Conservation (phyloP, 306 rosid species). For the Sindora glabra region DNA sequence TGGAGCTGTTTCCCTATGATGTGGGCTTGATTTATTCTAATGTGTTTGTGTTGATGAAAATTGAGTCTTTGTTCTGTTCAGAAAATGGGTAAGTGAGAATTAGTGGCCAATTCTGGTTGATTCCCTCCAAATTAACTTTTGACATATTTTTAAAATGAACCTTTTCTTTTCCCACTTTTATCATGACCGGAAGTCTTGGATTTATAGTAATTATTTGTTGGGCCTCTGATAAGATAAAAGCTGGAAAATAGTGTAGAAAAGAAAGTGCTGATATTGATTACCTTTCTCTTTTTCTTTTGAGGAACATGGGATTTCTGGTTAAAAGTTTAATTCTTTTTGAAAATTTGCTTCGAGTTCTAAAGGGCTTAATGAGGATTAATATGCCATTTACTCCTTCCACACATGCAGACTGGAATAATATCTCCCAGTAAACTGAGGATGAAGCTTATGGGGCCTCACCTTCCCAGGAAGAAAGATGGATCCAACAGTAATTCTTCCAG, state of each 20-base stretch:
- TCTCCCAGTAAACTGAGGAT: conserved; percentile 92
- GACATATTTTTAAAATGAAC: conserved; percentile 1
- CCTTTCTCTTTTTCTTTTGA: not conserved
- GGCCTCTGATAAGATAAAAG: not conserved
- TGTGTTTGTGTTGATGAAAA: conserved; percentile 1
- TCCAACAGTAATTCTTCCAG: conserved; percentile 87
- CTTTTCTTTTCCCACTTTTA: conserved; percentile 20
- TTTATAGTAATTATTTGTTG: conserved; percentile 21
- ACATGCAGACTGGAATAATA: conserved; percentile 72
- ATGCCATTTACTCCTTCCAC: not conserved
- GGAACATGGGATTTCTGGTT: not conserved
- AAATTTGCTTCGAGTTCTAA: not conserved
- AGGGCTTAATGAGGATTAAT: not conserved
- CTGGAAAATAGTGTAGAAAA: not conserved
- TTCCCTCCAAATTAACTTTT: conserved; percentile 11
- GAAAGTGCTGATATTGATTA: not conserved
- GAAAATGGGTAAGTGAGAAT: conserved; percentile 16
- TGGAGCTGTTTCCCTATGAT: not conserved
- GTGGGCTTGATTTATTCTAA: not conserved
- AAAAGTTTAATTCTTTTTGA: not conserved
- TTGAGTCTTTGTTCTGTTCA: conserved; percentile 15
- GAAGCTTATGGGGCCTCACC: conserved; percentile 80
- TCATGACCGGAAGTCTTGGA: conserved; percentile 12
- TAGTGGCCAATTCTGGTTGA: conserved; percentile 8
- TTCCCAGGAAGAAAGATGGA: conserved; percentile 65